Conservation (phyloP, 2,329 filamentous ascomycete species). For the Xylogone sp. region DNA sequence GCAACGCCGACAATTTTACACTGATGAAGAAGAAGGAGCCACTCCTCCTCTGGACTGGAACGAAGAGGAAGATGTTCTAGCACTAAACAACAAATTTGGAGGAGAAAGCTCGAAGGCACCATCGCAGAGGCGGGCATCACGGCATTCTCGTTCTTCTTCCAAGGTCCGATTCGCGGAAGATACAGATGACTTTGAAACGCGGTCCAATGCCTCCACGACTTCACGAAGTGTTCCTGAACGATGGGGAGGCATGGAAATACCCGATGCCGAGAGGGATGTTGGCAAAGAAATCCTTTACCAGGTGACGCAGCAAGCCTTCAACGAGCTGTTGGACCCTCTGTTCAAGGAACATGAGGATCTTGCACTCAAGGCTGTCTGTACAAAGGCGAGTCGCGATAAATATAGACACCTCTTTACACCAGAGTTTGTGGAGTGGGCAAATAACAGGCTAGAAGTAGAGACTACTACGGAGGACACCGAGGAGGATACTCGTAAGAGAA, state of each 20-base stretch:
- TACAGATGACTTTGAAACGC: slow-evolving; percentile 62
- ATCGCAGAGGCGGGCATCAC: slow-evolving; percentile 36
- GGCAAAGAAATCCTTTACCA: slow-evolving; percentile 77
- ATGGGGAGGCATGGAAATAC: slow-evolving; percentile 76
- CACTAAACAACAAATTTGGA: slow-evolving; percentile 9
- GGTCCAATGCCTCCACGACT: slow-evolving; percentile 70
- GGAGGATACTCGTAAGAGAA: slow-evolving; percentile 7
- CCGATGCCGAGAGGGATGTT: slow-evolving; percentile 75
- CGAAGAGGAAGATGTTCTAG: slow-evolving; percentile 52
- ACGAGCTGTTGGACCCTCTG: slow-evolving; percentile 82
- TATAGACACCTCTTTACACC: slow-evolving; percentile 48
- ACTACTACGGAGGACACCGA: too few species aligned
- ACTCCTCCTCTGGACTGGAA: slow-evolving; percentile 61
- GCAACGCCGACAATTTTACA: slow-evolving; percentile 74
- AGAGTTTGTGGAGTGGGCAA: slow-evolving; percentile 30
- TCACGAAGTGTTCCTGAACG: slow-evolving; percentile 69
- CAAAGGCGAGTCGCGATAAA: slow-evolving; percentile 56
- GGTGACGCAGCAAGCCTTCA: slow-evolving; percentile 87
- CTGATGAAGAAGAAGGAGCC: slow-evolving; percentile 80
- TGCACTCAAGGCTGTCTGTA: slow-evolving; percentile 63
- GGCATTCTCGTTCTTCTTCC: slow-evolving; percentile 67
- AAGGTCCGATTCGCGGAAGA: slow-evolving; percentile 77
- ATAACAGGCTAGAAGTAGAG: slow-evolving; percentile 11
- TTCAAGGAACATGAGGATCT: slow-evolving; percentile 80
- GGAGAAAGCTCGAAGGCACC: slow-evolving; percentile 41